Conservation (phyloP, 768 basidiomycete genomes). For the Pisolithus tinctorius region DNA sequence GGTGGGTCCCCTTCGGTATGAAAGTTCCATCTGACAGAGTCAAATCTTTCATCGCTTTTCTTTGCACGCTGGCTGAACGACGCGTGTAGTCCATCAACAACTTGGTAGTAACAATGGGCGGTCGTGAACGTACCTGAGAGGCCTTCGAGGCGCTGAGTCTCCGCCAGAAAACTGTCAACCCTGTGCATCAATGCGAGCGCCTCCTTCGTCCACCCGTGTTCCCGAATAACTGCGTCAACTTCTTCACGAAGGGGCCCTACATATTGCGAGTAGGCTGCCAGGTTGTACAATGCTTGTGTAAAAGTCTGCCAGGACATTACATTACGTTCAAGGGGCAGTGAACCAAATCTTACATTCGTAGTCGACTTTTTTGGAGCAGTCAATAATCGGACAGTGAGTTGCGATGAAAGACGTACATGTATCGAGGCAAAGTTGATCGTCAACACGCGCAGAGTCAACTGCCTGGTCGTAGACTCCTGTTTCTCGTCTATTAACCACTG, state of each 20-base stretch:
- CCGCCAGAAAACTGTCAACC: constrained; percentile 37
- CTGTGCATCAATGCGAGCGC: constrained; percentile 27
- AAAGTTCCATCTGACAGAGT: constrained; percentile 34
- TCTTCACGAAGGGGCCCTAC: constrained; percentile 33
- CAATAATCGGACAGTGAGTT: not conserved
- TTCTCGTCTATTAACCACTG: not conserved
- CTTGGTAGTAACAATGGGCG: not conserved
- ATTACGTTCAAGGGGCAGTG: not conserved
- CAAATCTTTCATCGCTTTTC: constrained; percentile 26
- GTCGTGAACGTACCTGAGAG: not conserved
- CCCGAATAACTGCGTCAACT: constrained; percentile 21
- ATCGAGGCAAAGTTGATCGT: not conserved
- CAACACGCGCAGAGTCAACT: not conserved
- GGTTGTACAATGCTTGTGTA: constrained; percentile 28
- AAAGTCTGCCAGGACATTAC: constrained; percentile 18
- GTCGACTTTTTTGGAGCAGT: not conserved
- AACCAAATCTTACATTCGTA: not conserved
- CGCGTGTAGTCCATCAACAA: not conserved
- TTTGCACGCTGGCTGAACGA: constrained; percentile 21
- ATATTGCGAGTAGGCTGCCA: constrained; percentile 32
- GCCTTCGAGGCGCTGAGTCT: constrained; percentile 28
- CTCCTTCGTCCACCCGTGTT: constrained; percentile 25
- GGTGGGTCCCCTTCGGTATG: constrained; percentile 26
- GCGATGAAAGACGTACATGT: constrained; percentile 12
- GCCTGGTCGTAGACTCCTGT: not conserved